Percentiles rank a stretch among this genome's conserved stretches.
These are phyloP conservation scores for Lactifluus pinguis DNA, from an alignment of 768 basidiomycete species.

Conservation along the genomic window DNA sequence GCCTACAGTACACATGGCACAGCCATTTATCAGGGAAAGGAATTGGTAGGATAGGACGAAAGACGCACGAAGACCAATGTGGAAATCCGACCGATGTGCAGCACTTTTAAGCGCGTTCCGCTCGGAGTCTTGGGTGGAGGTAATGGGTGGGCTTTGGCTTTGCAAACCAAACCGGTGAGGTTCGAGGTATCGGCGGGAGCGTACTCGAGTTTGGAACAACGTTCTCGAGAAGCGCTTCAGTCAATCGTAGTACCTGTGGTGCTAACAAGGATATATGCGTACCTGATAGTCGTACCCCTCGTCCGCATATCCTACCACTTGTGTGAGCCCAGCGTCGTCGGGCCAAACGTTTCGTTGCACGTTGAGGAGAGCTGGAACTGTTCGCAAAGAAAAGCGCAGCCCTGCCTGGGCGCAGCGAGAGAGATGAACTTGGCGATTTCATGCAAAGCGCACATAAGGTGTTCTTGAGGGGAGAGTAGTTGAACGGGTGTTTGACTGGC, in stretches of 20 bases:
- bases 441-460: constrained; percentile 52
- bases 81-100: constrained; percentile 74
- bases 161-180: constrained; percentile 55
- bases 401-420: constrained; percentile 51
- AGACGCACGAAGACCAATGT: constrained; percentile 58
- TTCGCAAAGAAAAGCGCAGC: constrained; percentile 52
- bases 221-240: constrained; percentile 29
- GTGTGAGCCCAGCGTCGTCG: constrained; percentile 52
- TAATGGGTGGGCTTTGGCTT: constrained; percentile 66
- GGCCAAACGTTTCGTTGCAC: constrained; percentile 42
- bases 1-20: constrained; percentile 30
- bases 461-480: constrained; percentile 43
- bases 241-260: not conserved
- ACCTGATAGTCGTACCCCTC: constrained; percentile 71
- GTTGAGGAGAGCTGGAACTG: constrained; percentile 38
- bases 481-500: constrained; percentile 48
- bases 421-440: constrained; percentile 60
- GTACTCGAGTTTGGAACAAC: constrained; percentile 46
- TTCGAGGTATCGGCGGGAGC: constrained; percentile 49
- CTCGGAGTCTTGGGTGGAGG: constrained; percentile 50
- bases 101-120: constrained; percentile 57
- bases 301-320: constrained; percentile 63
- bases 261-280: not conserved
- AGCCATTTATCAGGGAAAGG: not conserved
- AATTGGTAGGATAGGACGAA: not conserved